A percentile compares a stretch with the other conserved stretches of the same genome.
These are phyloP conservation scores for Lactarius hengduanensis DNA, from an alignment of 768 basidiomycete species.

Conservation along the genomic window DNA sequence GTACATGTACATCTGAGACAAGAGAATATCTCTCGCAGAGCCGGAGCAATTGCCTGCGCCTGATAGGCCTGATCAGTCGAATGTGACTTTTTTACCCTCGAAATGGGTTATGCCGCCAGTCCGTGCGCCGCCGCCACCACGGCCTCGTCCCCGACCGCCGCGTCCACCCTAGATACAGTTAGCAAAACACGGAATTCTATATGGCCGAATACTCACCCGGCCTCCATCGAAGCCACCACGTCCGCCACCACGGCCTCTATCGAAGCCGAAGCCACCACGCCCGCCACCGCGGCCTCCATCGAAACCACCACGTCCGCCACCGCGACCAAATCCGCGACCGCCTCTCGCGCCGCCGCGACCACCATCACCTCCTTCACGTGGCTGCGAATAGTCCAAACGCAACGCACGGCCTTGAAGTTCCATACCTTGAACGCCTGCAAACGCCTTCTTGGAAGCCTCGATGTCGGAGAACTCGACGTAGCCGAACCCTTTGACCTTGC, in stretches of 20 bases:
- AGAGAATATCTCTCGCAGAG: not conserved
- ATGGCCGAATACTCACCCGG: constrained; percentile 37
- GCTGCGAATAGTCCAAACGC: constrained; percentile 74
- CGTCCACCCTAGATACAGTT: constrained; percentile 23
- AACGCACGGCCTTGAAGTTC: constrained; percentile 81
- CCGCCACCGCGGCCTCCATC: constrained; percentile 26
- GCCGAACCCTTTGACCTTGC: constrained; percentile 90
- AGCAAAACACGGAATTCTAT: not conserved
- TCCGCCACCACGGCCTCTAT: constrained; percentile 32
- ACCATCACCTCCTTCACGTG: constrained; percentile 61
- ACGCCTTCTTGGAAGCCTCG: constrained; percentile 78
- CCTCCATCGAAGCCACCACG: constrained; percentile 40
- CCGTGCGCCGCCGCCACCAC: constrained; percentile 49
- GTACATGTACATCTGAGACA: not conserved
- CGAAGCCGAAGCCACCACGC: not conserved
- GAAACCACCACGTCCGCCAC: constrained; percentile 43
- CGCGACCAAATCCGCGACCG: constrained; percentile 38
- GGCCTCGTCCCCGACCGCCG: constrained; percentile 38
- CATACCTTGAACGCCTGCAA: constrained; percentile 60
- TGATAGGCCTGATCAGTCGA: constrained; percentile 33
- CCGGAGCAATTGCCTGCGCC: not conserved
- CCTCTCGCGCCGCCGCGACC: constrained; percentile 48
- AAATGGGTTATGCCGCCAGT: constrained; percentile 62
- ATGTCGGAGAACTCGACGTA: constrained; percentile 92
- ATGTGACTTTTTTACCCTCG: constrained; percentile 70